Evolutionary conservation across 1,284 basidiomycete genomes (phyloP), one percentile per base, ranked within the genome.

Genomic region (Chalciporus sp.): DNA sequence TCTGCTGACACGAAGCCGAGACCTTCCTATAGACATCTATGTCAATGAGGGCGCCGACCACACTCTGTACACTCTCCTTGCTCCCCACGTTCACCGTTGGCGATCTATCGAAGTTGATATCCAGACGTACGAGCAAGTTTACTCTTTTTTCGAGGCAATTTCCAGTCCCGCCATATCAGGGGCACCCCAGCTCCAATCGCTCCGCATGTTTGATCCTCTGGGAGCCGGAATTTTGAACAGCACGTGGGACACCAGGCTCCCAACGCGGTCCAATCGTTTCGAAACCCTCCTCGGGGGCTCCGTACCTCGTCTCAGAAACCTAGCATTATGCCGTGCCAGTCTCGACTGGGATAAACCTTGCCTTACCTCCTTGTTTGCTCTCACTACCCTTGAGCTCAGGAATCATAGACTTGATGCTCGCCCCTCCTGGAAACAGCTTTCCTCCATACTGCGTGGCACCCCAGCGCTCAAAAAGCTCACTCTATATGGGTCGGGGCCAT

Each of bases 241-340:
- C 49, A 43, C 3, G 80, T 80, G 66, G 49, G 55, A 5, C 75
- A 76, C 17, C 58, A 63, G 6, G 63, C 74, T 27, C 62, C 76
- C 35, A 64, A 60, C 35, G 68, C 68, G 65, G 28, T 29, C 28
- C 9, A 29, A 7, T 4, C 28, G 8, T 29, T 29, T 29, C n/a
- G 76, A 79, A 57, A 58, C 75, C 8, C 74, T 80, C 2, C 86
- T 86, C 70, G 62, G 74, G 17, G 82, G 81, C 0, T 66, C 73
- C 44, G 78, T 77, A n/a, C 84, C 85, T 0, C 73, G 69, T 8
- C 65, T 87, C 7, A 65, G 62, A 28, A 57, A 70, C 10, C 67
- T 79, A 20, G 69, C 70, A 1, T 67, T 86, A 11, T 84, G 81
- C 81, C 83, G 81, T 27, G 78, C 85, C 5, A 83, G 85, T 56